Percentiles rank a stretch among this genome's conserved stretches.
Evolutionary conservation across 257 asterid genomes (phyloP).

Genomic region (Misopates orontium): DNA sequence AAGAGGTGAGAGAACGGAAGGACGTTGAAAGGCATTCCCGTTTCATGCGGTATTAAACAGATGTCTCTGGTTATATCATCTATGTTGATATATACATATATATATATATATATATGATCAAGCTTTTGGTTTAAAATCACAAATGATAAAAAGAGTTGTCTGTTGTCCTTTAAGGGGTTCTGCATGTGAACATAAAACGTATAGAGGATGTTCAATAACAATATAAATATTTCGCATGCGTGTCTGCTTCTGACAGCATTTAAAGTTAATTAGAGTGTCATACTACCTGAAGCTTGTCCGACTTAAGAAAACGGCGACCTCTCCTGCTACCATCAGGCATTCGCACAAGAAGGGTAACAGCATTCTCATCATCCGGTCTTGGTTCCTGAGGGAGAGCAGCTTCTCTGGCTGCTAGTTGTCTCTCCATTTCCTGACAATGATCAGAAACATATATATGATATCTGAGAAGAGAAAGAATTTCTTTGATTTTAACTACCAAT

Average conservation of each 20-base stretch:
- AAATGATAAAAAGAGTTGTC: no score
- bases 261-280: neutral
- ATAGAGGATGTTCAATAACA: neutral
- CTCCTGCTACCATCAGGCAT: conserved; percentile 97
- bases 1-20: no score
- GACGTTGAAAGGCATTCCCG: no score
- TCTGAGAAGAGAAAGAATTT: neutral
- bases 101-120: no score
- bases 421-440: conserved; percentile 67
- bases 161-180: neutral
- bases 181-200: neutral
- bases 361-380: conserved; percentile 67
- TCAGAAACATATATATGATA: conserved; percentile 10
- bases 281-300: conserved; percentile 83
- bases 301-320: conserved; percentile 90
- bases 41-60: no score
- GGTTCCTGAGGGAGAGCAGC: conserved; percentile 96
- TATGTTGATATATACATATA: no score
- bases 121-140: no score
- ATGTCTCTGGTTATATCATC: no score
- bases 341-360: conserved; percentile 86
- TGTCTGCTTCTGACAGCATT: neutral
- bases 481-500: neutral
- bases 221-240: conserved; percentile 3
- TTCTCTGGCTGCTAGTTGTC: conserved; percentile 88